Evolutionary conservation across 805 yeast genomes (phyloP).

Genomic region (Nakazawaea sp.): DNA sequence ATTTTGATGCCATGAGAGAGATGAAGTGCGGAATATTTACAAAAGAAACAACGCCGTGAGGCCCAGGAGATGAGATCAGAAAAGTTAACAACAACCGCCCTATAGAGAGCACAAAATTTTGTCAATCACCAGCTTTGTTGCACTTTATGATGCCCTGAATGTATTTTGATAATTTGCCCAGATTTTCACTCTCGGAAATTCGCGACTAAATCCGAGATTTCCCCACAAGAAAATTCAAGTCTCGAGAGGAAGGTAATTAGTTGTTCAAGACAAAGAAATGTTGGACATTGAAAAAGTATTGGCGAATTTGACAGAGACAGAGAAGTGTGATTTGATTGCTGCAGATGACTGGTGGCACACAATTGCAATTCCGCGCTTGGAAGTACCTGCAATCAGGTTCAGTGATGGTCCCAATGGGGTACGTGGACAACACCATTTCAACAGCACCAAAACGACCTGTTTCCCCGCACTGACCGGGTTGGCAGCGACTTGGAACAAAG

Average conservation of each 20-base stretch:
- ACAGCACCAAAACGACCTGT: constrained; percentile 35
- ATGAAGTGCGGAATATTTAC: too few relatives aligned
- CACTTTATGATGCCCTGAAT: too few relatives aligned
- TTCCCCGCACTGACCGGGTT: constrained; percentile 41
- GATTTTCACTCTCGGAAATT: too few relatives aligned
- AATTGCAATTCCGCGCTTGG: constrained; percentile 22
- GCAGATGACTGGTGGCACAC: constrained; percentile 36
- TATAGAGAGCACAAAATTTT: too few relatives aligned
- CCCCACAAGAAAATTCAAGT: too few relatives aligned
- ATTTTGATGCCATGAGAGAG: too few relatives aligned
- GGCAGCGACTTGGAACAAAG: constrained; percentile 37
- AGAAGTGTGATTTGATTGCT: constrained; percentile 6
- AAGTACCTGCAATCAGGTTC: constrained; percentile 27
- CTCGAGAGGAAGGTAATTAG: background rate
- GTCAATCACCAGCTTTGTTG: too few relatives aligned
- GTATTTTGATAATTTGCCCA: too few relatives aligned
- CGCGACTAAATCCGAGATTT: too few relatives aligned
- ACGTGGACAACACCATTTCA: constrained; percentile 34
- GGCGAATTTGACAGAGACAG: constrained; percentile 5
- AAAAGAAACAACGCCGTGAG: too few relatives aligned
- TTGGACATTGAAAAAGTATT: constrained; percentile 7
- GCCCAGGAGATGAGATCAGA: too few relatives aligned
- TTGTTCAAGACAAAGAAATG: constrained; percentile 2
- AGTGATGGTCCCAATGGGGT: constrained; percentile 44
- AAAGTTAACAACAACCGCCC: too few relatives aligned